Percentiles rank a stretch among this genome's conserved stretches.
These are phyloP conservation scores for Dothideomycetes sp. DNA, from an alignment of 2,329 filamentous ascomycete genomes.

Conservation along the genomic window DNA sequence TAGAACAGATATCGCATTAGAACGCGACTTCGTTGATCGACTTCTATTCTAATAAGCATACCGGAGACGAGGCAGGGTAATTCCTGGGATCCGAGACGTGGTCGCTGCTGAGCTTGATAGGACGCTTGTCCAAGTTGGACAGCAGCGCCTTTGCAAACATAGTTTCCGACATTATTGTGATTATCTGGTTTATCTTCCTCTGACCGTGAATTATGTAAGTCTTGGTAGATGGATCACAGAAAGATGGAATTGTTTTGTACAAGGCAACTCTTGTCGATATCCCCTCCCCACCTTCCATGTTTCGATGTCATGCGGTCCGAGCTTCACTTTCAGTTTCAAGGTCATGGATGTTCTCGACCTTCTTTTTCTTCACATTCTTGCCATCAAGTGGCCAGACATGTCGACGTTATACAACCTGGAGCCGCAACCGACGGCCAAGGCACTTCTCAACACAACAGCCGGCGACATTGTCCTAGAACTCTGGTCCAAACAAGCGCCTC, in stretches of 20 bases:
- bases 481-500: constrained; percentile 87
- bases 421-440: constrained; percentile 86
- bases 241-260: background rate
- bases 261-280: background rate
- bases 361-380: background rate
- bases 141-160: constrained; percentile 80
- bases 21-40: too few relatives aligned
- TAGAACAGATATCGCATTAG: constrained; percentile 26
- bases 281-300: background rate
- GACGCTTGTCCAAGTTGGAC: constrained; percentile 64
- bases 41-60: too few relatives aligned
- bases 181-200: background rate
- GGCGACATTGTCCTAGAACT: constrained; percentile 88
- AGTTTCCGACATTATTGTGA: constrained; percentile 47
- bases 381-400: constrained; percentile 45
- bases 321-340: constrained; percentile 1
- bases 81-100: constrained; percentile 79
- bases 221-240: background rate
- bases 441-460: constrained; percentile 78
- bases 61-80: constrained; percentile 67
- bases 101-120: constrained; percentile 74
- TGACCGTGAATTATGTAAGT: background rate
- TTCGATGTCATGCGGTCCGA: constrained; percentile 8
- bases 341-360: constrained; percentile 2
- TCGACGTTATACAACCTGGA: constrained; percentile 89